Conservation (phyloP, 2,329 filamentous ascomycete species). For the Sordariomycetes sp. region DNA sequence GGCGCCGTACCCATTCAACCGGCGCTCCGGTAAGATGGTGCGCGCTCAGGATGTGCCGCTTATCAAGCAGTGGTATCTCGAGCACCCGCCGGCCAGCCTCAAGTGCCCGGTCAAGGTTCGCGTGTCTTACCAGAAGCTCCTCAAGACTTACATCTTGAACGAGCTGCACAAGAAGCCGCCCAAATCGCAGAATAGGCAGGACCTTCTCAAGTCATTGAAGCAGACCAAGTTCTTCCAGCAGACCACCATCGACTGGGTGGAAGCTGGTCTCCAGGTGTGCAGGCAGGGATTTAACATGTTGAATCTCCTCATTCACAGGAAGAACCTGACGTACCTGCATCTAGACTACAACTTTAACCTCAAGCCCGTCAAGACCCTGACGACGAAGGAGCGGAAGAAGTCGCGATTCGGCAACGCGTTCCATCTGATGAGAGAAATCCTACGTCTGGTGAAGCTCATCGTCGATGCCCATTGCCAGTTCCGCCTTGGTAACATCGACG, state of each 20-base stretch:
- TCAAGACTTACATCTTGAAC: slow-evolving; percentile 93
- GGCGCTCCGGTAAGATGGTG: slow-evolving; percentile 89
- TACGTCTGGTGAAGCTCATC: slow-evolving; percentile 91
- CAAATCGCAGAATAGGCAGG: slow-evolving; percentile 92
- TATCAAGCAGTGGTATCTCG: slow-evolving; percentile 96
- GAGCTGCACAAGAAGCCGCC: slow-evolving; percentile 92
- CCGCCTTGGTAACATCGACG: slow-evolving; percentile 92
- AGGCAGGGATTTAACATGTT: slow-evolving; percentile 99
- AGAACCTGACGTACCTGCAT: slow-evolving; percentile 96
- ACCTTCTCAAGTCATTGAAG: slow-evolving; percentile 78
- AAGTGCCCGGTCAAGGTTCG: slow-evolving; percentile 88
- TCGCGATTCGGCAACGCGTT: slow-evolving; percentile 98
- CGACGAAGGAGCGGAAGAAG: slow-evolving; percentile 98
- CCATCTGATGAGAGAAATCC: slow-evolving; percentile 95
- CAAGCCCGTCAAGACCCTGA: slow-evolving; percentile 96
- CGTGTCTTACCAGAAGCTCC: slow-evolving; percentile 93
- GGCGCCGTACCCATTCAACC: slow-evolving; percentile 93
- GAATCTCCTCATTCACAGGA: slow-evolving; percentile 91
- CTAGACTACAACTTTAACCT: slow-evolving; percentile 99
- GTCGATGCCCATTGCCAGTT: slow-evolving; percentile 98
- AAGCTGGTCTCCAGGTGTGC: slow-evolving; percentile 95
- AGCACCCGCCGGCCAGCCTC: slow-evolving; percentile 56
- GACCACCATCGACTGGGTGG: slow-evolving; percentile 98
- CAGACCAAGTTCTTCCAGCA: slow-evolving; percentile 99
- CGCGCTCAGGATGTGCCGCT: slow-evolving; percentile 92